A percentile compares a stretch with the other conserved stretches of the same genome.
Evolutionary conservation across 441 rosid genomes (phyloP).

Genomic region (Omphalea diandra): DNA sequence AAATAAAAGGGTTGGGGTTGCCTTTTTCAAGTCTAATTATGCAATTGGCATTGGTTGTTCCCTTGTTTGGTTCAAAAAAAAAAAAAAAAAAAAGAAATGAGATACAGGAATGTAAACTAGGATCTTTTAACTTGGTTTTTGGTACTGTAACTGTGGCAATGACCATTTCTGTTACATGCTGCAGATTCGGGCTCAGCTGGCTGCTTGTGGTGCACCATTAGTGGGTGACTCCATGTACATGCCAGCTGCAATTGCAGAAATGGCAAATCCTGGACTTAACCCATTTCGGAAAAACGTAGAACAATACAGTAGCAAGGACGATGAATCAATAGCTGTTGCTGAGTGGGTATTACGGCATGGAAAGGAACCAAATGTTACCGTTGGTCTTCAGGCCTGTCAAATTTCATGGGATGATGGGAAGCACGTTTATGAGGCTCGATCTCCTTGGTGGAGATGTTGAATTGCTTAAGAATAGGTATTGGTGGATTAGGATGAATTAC

Average conservation of each 20-base stretch:
- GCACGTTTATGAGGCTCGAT: conserved; percentile 22
- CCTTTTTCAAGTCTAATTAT: background rate
- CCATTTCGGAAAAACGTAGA: conserved; percentile 57
- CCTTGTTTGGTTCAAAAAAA: too few relatives aligned
- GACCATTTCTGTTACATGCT: conserved; percentile 14
- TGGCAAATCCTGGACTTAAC: conserved; percentile 50
- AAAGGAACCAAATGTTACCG: conserved; percentile 50
- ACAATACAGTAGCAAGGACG: conserved; percentile 31
- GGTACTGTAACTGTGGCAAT: background rate
- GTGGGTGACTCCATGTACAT: conserved; percentile 89
- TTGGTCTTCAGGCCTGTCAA: conserved; percentile 4
- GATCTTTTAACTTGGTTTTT: background rate
- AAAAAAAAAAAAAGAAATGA: too few relatives aligned
- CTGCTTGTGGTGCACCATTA: conserved; percentile 77
- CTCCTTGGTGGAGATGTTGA: background rate
- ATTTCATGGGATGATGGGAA: conserved; percentile 64
- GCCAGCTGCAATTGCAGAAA: conserved; percentile 78
- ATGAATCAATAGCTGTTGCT: conserved; percentile 47
- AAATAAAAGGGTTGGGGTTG: background rate
- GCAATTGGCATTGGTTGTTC: background rate
- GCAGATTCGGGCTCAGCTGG: conserved; percentile 83
- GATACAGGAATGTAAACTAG: background rate
- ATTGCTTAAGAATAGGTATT: conserved; percentile 16
- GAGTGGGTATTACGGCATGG: conserved; percentile 71
- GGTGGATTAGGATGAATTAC: conserved; percentile 17